Base-by-base conservation (phyloP, 352 stramenopile species). In the Globisporangium solare region DNA sequence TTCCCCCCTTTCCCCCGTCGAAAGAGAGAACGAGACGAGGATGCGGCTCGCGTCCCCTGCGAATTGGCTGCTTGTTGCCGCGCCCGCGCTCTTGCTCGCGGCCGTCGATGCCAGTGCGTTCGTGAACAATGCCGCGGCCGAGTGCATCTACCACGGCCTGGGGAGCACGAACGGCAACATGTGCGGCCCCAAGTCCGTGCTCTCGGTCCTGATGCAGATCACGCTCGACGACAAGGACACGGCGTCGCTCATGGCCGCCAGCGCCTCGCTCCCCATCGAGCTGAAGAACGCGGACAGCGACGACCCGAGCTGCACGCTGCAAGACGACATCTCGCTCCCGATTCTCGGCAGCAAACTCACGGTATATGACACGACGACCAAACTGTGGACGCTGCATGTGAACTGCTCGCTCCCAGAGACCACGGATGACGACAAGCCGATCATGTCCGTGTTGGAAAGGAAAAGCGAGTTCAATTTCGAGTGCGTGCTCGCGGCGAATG, bases 71-170 rank as follows among this genome's bases (percentile, higher is more conserved):
- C 39, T 18, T 43, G 1, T 43, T n/a, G 5, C 7, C 27, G 27
- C 27, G 5, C 10, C 27, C 39, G 12, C 39, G 39, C 39, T 43
- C 39, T 43, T 43, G 3, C 4, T 5, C 7, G 39, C 39, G 39
- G 39, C n/a, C 51, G 58, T 40, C 2, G n/a, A 58, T 17, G 58
- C 58, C 12, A 59, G 49, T n/a, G 52, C 51, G 21, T 59, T 64
- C 24, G 58, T 64, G 58, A 64, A 64, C 58, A 64, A 64, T 37
- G 58, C 51, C 20, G 58, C 58, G 37, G 58, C 58, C 58, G 47
- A 51, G 35, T 64, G 58, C n/a, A 14, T 57, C 10, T 22, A 18
- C 51, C 21, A 21, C 45, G 21, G 31, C 35, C 43, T 47, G 3
- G 31, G 13, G 21, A 55, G 18, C 10, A 46, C 40, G 54, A 42